Percentiles rank a stretch among this genome's conserved stretches.
Conservation (phyloP, 805 yeast species). For the Saccharomycopsis javanensis region DNA sequence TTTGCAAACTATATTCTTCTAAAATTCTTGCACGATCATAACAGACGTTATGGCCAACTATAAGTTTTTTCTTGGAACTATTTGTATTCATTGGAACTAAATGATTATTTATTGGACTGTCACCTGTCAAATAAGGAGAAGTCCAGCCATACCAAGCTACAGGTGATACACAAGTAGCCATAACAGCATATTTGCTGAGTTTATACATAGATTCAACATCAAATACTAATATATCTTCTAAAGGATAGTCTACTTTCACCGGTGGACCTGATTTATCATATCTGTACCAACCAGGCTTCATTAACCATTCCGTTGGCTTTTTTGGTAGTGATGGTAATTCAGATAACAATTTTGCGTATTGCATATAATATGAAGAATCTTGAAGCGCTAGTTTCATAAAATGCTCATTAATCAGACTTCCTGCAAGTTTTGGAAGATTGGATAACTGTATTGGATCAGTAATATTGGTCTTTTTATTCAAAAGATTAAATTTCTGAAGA, state of each 20-base stretch:
- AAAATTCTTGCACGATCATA: conserved; percentile 80
- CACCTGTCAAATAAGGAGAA: conserved; percentile 67
- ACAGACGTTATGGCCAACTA: conserved; percentile 86
- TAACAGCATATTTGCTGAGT: conserved; percentile 57
- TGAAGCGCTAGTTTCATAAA: conserved; percentile 59
- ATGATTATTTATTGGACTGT: conserved; percentile 37
- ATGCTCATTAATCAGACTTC: conserved; percentile 71
- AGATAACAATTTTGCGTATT: conserved; percentile 39
- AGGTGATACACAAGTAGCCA: conserved; percentile 71
- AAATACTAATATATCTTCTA: conserved; percentile 64
- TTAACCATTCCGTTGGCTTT: conserved; percentile 44
- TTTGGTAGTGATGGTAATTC: conserved; percentile 28
- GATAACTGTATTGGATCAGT: conserved; percentile 46
- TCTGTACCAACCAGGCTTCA: conserved; percentile 71
- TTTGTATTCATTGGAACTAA: conserved; percentile 65
- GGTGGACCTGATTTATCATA: conserved; percentile 44
- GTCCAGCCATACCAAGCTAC: conserved; percentile 94
- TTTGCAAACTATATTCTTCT: conserved; percentile 69
- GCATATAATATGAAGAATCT: conserved; percentile 50
- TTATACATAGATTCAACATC: conserved; percentile 87
- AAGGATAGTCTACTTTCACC: conserved; percentile 52
- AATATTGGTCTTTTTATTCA: conserved; percentile 63
- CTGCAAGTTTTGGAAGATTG: conserved; percentile 63
- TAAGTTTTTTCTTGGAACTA: conserved; percentile 34
- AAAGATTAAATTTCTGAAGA: conserved; percentile 50